phyloP scores from a whole-genome alignment of 2,329 filamentous ascomycete species.

The Hortaea werneckii region DNA sequence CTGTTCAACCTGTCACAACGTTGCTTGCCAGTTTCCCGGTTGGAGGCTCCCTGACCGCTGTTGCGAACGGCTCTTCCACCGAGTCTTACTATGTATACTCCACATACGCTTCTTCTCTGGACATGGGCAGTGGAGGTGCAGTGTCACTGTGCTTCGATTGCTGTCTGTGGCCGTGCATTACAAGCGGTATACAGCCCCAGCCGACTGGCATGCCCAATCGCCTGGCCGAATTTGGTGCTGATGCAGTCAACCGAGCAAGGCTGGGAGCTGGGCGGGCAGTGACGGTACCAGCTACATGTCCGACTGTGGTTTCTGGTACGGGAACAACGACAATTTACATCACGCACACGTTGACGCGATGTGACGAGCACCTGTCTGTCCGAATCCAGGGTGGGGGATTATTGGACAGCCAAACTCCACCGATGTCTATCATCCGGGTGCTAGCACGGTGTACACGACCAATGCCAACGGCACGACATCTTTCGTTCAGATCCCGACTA shows the following conservation, averaged over 20 bases:
- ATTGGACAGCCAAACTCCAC: too few relatives aligned
- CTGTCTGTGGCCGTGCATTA: conserved; percentile 13
- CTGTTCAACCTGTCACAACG: conserved; percentile 9
- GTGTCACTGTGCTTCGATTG: conserved; percentile 21
- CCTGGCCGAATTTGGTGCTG: conserved; percentile 8
- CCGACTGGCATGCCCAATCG: too few relatives aligned
- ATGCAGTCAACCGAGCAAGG: neutral
- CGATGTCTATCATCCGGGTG: conserved; percentile 18
- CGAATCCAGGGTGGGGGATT: too few relatives aligned
- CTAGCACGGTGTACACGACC: conserved; percentile 11
- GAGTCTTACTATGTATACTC: conserved; percentile 13
- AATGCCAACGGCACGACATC: conserved; percentile 10
- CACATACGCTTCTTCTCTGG: neutral
- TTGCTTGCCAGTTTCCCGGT: conserved; percentile 9
- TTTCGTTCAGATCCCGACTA: conserved; percentile 14
- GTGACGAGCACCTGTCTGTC: conserved; percentile 14
- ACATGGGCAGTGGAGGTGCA: conserved; percentile 1
- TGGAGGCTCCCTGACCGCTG: conserved; percentile 10
- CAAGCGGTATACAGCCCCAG: too few relatives aligned
- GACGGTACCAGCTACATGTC: conserved; percentile 8
- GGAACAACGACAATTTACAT: conserved; percentile 23
- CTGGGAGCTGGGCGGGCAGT: too few relatives aligned
- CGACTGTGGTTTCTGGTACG: conserved; percentile 12
- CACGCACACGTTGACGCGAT: conserved; percentile 22
- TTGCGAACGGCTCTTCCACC: conserved; percentile 1